A percentile compares a stretch with the other conserved stretches of the same genome.
These are phyloP conservation scores for Striga hermonthica DNA, from an alignment of 305 asterid genomes.

Conservation along the genomic window DNA sequence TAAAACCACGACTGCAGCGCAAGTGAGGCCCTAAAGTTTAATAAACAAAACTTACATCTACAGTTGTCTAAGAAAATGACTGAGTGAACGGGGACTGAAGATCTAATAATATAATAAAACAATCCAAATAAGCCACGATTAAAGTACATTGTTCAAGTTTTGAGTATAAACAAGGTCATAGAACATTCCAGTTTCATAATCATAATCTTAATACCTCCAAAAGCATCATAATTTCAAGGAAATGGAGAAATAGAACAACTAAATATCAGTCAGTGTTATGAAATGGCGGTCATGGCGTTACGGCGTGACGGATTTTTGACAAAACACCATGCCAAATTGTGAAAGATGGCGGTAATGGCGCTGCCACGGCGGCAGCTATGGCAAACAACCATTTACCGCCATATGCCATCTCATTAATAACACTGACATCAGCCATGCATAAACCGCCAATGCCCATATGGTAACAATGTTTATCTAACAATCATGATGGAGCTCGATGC, in stretches of 20 bases:
- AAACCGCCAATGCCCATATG: not conserved
- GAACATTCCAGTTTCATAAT: not conserved
- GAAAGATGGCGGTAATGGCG: too few species aligned
- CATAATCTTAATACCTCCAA: not conserved
- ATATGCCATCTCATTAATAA: too few species aligned
- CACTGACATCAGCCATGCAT: too few species aligned
- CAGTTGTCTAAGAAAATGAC: not conserved
- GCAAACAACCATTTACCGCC: too few species aligned
- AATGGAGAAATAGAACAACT: not conserved
- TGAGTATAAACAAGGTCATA: not conserved
- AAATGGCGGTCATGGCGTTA: too few species aligned
- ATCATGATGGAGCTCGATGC: too few species aligned
- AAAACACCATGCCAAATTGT: too few species aligned
- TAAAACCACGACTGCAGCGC: not conserved
- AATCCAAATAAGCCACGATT: not conserved
- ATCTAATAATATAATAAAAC: not conserved
- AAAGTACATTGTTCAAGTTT: not conserved
- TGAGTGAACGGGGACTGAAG: not conserved
- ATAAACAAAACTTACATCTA: not conserved
- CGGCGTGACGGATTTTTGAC: too few species aligned
- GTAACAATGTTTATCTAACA: too few species aligned
- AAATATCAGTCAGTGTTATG: not conserved
- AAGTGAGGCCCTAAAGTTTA: not conserved
- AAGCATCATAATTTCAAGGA: too few species aligned
- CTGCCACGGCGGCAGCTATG: too few species aligned